Base-by-base conservation (phyloP, 495 filamentous ascomycete genomes). In the Penicillium desertorum region DNA sequence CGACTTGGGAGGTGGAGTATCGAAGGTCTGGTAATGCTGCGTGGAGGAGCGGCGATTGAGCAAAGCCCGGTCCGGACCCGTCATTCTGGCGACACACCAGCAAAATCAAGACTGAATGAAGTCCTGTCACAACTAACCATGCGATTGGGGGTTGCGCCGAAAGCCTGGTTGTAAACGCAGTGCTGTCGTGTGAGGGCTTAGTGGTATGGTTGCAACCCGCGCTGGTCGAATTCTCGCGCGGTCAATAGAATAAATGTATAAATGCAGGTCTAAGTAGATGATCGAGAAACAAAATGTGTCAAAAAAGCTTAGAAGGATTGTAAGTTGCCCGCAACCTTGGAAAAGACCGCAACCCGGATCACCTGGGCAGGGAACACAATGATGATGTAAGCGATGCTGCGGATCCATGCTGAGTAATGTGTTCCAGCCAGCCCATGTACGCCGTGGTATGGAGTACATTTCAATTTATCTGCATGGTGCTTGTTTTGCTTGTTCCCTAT, bases 1-100 rank as follows among this genome's bases (percentile, higher is more conserved):
- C n/a, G 87, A 87, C 62, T 84, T 87, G 17, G 94, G 94, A 2
- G 94, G 94, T 44, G 86, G 84, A 0, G 91, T 96, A 27, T 91
- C 91, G 67, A 98, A 98, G 46, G 94, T 98, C 64, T 97, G 92
- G 73, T 97, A 98, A 67, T 90, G 88, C 36, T 86, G 81, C 11
- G 86, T 88, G 5, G 88, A 89, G 47, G 88, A 88, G 57, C 86
- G 71, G 48, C 74, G 74, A 39, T 79, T 53, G 83, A 88, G 46
- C 78, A 76, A 53, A 42, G 66, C 57, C 10, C 59, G 66, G 47
- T 75, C 73, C 10, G 63, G 51, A 43, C 56, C 60, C 44, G 66
- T 66, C 71, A 74, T 75, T 37, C 42, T 66, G 43, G 62, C 22
- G 43, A 51, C 37, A 29, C 46, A n/a, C 42, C 36, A 32, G 30